Evolutionary conservation across 1,284 basidiomycete genomes (phyloP), one percentile per base, ranked within the genome.

Genomic region (Rhodotorula sp.): DNA sequence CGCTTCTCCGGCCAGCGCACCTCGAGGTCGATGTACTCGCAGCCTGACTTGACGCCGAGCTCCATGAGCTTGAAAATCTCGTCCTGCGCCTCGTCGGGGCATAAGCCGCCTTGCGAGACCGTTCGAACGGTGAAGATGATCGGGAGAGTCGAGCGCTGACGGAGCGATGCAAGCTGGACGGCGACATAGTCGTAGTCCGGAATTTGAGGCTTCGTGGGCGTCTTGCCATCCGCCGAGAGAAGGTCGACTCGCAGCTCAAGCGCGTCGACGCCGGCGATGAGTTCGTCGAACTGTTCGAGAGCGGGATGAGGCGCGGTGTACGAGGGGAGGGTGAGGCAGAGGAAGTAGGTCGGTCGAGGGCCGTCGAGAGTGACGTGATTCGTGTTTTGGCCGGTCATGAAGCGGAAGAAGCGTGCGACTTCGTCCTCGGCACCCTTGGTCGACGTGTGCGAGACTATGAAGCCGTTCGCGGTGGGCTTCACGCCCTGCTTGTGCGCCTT

Each of bases 21-120:
- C 81, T 99, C 95, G 62, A 98, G 85, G 76, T 99, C 95, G 74
- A 99, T 81, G 78, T 94, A 99, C 81, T 98, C 96, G 75, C 92
- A 89, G 2, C 89, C 94, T 56, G 90, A 83, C 61, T 89, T 88
- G 37, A 96, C 80, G 10, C 89, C 95, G 44, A 94, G 85, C 59
- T 87, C 83, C 78, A 96, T 85, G 22, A 98, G 85, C 53, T 88
- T 87, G 71, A 90, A 87, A 48, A 89, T 91, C 69, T 90, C 89
- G 62, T 88, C 85, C 65, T 87, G 83, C 0, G 86, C 86, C 48
- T 85, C 83, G 77, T 95, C 90, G 0, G 94, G 94, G 85, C 94
- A 95, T 56, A 89, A 87, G 10, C 96, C 95, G 53, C 95, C 95
- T 80, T 99, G 94, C 1, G 89, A 86, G 40, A 86, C 84, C 5